Percentiles rank a stretch among this genome's conserved stretches.
These are phyloP conservation scores for Boletus fagicola DNA, from an alignment of 768 basidiomycete species.

Conservation along the genomic window DNA sequence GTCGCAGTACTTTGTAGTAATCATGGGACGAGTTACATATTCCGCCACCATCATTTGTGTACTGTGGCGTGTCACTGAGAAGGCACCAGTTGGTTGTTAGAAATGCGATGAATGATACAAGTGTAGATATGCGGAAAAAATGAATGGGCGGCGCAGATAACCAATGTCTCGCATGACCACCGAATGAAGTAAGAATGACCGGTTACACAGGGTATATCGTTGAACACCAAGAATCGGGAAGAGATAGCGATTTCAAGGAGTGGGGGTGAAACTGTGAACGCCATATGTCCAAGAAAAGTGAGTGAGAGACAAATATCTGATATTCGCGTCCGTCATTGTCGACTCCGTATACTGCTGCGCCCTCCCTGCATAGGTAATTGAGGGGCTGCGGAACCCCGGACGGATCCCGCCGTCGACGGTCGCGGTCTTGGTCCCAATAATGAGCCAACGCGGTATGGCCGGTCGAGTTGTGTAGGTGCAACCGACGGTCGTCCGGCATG, in stretches of 20 bases:
- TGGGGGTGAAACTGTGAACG: background rate
- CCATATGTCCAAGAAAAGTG: slow-evolving; percentile 24
- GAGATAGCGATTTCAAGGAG: slow-evolving; percentile 11
- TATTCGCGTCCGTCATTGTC: slow-evolving; percentile 7
- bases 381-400: slow-evolving; percentile 19
- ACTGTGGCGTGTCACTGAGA: background rate
- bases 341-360: slow-evolving; percentile 18
- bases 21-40: background rate
- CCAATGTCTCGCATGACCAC: slow-evolving; percentile 1
- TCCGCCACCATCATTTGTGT: slow-evolving; percentile 13
- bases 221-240: background rate
- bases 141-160: slow-evolving; percentile 2
- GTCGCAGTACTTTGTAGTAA: too few species aligned
- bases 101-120: slow-evolving; percentile 21
- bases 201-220: slow-evolving; percentile 21
- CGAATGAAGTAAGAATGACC: background rate
- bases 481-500: slow-evolving; percentile 6
- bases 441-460: slow-evolving; percentile 17
- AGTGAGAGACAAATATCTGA: background rate
- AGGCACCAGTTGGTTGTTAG: background rate
- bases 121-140: slow-evolving; percentile 8
- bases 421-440: slow-evolving; percentile 33
- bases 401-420: slow-evolving; percentile 20
- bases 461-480: background rate
- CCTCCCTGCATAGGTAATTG: slow-evolving; percentile 35